Conservation (phyloP, 2,329 filamentous ascomycete species). For the Alternaria ethzedia region DNA sequence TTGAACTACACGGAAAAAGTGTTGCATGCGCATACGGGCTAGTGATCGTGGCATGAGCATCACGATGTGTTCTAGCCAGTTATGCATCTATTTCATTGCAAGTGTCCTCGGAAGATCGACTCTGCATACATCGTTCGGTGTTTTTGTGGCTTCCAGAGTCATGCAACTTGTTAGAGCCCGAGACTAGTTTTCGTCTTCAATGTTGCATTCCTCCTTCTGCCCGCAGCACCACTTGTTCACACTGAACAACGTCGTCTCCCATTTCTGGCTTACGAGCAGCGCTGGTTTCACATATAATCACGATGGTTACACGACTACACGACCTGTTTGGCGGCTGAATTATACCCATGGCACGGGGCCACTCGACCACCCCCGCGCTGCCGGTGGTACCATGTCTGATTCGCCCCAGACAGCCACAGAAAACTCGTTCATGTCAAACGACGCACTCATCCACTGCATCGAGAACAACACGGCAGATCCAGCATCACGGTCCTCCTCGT, state of each 20-base stretch:
- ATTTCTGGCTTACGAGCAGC: neutral
- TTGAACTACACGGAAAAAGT: neutral
- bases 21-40: neutral
- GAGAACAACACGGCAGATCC: neutral
- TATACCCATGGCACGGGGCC: conserved; percentile 3
- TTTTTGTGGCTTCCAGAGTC: neutral
- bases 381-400: neutral
- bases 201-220: neutral
- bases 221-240: neutral
- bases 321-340: conserved; percentile 10
- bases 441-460: conserved; percentile 3
- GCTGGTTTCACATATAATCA: conserved; percentile 1
- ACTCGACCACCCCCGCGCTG: neutral
- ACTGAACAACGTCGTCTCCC: neutral
- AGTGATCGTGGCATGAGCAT: neutral
- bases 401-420: conserved; percentile 6
- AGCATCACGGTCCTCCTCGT: conserved; percentile 1
- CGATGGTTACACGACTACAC: conserved; percentile 21
- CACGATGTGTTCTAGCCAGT: neutral
- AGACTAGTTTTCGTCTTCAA: neutral
- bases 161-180: neutral
- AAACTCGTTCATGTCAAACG: conserved; percentile 31
- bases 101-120: neutral
- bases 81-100: neutral
- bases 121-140: neutral